Conservation (phyloP, 108 stramenopile species). For the Cyclotella baltica region DNA sequence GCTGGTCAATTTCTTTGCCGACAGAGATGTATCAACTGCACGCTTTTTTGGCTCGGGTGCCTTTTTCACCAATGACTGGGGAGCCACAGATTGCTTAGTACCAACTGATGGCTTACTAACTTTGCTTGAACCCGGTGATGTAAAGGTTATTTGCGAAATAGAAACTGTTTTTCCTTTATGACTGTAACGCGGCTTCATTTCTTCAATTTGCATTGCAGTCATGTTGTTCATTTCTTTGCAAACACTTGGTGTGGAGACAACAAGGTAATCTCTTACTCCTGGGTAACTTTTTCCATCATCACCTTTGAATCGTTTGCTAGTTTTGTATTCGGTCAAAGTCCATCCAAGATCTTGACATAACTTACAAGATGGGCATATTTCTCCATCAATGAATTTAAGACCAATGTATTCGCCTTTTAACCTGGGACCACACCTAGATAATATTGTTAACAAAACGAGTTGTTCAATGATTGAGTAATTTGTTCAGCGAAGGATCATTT, state of each 20-base stretch:
- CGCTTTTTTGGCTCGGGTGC: constrained; percentile 3
- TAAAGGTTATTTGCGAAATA: background rate
- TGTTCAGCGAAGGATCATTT: background rate
- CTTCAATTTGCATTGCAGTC: background rate
- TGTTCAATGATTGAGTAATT: background rate
- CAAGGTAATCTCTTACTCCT: background rate
- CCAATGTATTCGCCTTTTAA: constrained; percentile 1
- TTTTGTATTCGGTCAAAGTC: background rate
- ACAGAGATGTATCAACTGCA: background rate
- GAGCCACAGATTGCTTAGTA: background rate
- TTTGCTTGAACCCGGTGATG: background rate
- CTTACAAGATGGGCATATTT: background rate
- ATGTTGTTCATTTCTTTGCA: constrained; percentile 4
- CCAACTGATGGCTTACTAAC: background rate
- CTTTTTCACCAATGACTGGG: background rate
- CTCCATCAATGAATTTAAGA: background rate
- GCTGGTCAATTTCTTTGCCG: background rate
- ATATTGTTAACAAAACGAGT: too few species aligned
- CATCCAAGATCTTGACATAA: background rate
- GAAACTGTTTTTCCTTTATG: background rate
- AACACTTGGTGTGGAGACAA: background rate
- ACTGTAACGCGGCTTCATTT: constrained; percentile 6
- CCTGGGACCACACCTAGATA: constrained; percentile 5
- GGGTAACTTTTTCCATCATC: background rate
- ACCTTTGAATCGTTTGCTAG: background rate